Conservation (phyloP, 2,329 filamentous ascomycete genomes). For the Diaporthe velutina region DNA sequence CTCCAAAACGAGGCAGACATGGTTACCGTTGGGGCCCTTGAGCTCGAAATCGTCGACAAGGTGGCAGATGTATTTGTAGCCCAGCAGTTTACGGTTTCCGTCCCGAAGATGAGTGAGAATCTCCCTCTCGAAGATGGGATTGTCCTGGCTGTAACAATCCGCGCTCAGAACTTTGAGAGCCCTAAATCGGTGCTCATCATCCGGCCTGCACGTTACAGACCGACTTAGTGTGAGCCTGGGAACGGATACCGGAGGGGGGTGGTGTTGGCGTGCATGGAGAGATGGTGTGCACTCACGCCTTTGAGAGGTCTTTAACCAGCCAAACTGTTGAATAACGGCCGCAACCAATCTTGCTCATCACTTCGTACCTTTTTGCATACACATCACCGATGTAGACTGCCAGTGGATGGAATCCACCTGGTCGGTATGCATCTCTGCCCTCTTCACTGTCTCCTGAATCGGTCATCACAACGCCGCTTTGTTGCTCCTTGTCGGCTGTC, state of each 20-base stretch:
- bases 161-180: slow-evolving; percentile 27
- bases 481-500: background rate
- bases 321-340: slow-evolving; percentile 28
- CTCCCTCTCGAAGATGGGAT: slow-evolving; percentile 12
- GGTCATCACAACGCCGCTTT: background rate
- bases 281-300: background rate
- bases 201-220: too few relatives aligned
- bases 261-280: background rate
- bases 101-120: slow-evolving; percentile 14
- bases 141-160: slow-evolving; percentile 7
- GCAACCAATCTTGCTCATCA: slow-evolving; percentile 40
- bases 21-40: slow-evolving; percentile 42
- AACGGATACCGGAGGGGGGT: background rate
- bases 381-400: slow-evolving; percentile 43
- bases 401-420: slow-evolving; percentile 39
- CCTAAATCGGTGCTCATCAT: background rate
- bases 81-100: slow-evolving; percentile 18
- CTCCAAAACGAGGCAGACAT: slow-evolving; percentile 45
- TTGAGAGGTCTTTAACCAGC: slow-evolving; percentile 10
- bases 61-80: slow-evolving; percentile 42
- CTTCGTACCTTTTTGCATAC: slow-evolving; percentile 39
- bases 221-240: background rate
- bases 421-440: slow-evolving; percentile 19
- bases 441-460: background rate
- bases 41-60: slow-evolving; percentile 45